Evolutionary conservation across 805 yeast species (phyloP).

Genomic region (Ascoidea asiatica): DNA sequence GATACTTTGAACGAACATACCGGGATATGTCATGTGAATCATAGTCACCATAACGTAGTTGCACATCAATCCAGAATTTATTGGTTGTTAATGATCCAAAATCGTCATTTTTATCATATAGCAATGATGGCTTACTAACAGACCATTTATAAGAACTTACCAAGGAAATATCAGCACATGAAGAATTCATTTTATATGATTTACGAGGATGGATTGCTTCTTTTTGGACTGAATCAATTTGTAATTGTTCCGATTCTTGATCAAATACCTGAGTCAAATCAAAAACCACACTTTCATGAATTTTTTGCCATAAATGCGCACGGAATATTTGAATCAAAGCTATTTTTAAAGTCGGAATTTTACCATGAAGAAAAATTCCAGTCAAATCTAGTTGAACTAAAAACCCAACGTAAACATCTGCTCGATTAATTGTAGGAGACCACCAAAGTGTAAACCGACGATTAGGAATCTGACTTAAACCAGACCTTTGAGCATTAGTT

Average conservation of each 20-base stretch:
- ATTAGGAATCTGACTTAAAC: conserved; percentile 94
- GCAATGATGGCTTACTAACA: conserved; percentile 65
- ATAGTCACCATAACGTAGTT: conserved; percentile 89
- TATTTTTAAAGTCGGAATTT: conserved; percentile 91
- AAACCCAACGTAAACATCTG: conserved; percentile 96
- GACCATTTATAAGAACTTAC: conserved; percentile 72
- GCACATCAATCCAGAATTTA: conserved; percentile 92
- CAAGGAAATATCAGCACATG: conserved; percentile 81
- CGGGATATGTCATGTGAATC: conserved; percentile 95
- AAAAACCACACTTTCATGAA: conserved; percentile 88
- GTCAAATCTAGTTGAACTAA: conserved; percentile 91
- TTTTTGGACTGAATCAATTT: conserved; percentile 76
- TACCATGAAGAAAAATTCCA: conserved; percentile 94
- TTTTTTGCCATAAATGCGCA: conserved; percentile 98
- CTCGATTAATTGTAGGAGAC: conserved; percentile 98
- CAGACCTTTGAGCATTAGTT: conserved; percentile 96
- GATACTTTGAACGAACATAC: conserved; percentile 81
- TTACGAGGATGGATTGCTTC: conserved; percentile 94
- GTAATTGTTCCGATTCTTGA: conserved; percentile 69
- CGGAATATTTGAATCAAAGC: conserved; percentile 92
- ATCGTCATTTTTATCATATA: conserved; percentile 57
- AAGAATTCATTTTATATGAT: conserved; percentile 93
- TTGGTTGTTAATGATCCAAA: conserved; percentile 43
- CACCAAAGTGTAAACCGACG: conserved; percentile 97
- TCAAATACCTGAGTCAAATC: conserved; percentile 90